Conservation (phyloP, 495 filamentous ascomycete genomes). For the Lasiosphaeriaceae sp. region DNA sequence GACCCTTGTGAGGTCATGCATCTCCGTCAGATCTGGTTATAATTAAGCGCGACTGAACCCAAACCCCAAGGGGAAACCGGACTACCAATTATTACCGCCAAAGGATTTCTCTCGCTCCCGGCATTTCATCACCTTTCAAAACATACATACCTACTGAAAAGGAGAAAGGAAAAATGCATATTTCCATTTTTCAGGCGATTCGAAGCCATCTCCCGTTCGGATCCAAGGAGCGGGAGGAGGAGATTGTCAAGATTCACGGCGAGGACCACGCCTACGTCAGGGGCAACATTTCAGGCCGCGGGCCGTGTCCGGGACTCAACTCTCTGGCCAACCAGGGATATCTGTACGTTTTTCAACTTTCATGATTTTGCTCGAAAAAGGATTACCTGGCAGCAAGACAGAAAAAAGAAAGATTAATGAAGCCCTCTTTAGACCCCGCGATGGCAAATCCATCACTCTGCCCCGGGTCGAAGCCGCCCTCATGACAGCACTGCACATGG, state of each 20-base stretch:
- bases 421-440: constrained; percentile 24
- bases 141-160: too few species aligned
- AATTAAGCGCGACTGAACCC: too few species aligned
- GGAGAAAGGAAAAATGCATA: constrained; percentile 9
- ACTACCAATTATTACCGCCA: background rate
- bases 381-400: background rate
- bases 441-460: constrained; percentile 33
- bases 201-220: background rate
- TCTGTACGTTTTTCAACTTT: constrained; percentile 12
- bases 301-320: constrained; percentile 27
- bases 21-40: too few species aligned
- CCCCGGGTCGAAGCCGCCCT: constrained; percentile 27
- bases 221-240: constrained; percentile 3
- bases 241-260: constrained; percentile 1
- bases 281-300: constrained; percentile 22
- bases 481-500: constrained; percentile 25
- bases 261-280: constrained; percentile 29
- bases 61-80: too few species aligned
- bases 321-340: constrained; percentile 28
- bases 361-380: background rate
- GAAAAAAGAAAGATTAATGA: background rate
- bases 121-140: background rate
- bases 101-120: background rate
- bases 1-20: too few species aligned
- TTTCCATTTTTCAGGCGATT: constrained; percentile 1